Conservation (phyloP, 768 basidiomycete genomes). For the Lyophyllum semitale region DNA sequence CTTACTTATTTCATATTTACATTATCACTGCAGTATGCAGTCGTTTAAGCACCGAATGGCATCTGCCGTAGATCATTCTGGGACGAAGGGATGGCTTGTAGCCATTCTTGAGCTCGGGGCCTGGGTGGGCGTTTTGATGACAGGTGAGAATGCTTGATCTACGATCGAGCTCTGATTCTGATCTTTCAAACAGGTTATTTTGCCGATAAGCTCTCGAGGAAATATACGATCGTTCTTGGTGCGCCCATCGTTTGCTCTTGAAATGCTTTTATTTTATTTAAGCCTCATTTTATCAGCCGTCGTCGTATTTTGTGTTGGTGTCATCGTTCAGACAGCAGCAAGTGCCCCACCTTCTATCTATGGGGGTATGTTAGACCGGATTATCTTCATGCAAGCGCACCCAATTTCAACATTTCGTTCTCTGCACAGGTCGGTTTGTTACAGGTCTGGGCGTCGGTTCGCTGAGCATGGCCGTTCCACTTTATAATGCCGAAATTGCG, state of each 20-base stretch:
- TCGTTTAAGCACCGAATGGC: conserved; percentile 59
- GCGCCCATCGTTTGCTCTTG: conserved; percentile 9
- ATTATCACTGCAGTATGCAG: conserved; percentile 39
- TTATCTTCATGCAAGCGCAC: background rate
- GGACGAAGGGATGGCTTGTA: conserved; percentile 71
- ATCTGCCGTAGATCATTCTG: conserved; percentile 49
- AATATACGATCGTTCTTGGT: conserved; percentile 70
- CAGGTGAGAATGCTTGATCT: conserved; percentile 38
- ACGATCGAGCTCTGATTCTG: background rate
- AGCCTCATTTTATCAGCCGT: conserved; percentile 45
- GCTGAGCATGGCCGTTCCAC: conserved; percentile 79
- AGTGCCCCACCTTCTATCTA: conserved; percentile 61
- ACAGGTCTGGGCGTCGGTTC: conserved; percentile 84
- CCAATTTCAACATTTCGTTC: conserved; percentile 17
- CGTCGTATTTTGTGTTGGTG: conserved; percentile 66
- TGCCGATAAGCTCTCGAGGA: conserved; percentile 73
- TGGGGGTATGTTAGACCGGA: conserved; percentile 40
- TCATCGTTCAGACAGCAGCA: conserved; percentile 71
- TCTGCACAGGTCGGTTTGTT: conserved; percentile 60
- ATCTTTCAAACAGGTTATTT: conserved; percentile 43
- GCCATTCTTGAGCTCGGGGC: conserved; percentile 76
- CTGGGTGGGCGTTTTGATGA: conserved; percentile 73
- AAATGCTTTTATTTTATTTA: background rate
- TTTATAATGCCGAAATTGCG: conserved; percentile 73
- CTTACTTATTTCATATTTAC: background rate